A percentile compares a stretch with the other conserved stretches of the same genome.
Conservation (phyloP, 352 stramenopile species). For the Phytopythium sindhum region DNA sequence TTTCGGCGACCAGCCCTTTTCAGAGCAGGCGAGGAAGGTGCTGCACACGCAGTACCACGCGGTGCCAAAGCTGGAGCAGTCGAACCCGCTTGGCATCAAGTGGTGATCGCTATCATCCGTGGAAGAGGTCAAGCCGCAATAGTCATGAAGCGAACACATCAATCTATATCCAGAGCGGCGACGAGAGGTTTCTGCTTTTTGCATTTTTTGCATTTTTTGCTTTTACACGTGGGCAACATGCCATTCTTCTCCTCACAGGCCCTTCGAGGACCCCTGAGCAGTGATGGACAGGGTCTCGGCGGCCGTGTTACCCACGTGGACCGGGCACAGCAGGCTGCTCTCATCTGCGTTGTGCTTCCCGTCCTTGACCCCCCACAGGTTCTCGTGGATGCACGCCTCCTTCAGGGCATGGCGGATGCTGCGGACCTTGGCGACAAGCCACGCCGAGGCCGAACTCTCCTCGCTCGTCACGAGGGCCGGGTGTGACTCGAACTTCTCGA, state of each 20-base stretch:
- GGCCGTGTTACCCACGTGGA: constrained; percentile 63
- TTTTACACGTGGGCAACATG: constrained; percentile 4
- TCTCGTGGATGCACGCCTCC: constrained; percentile 83
- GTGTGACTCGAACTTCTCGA: constrained; percentile 58
- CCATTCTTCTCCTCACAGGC: constrained; percentile 14
- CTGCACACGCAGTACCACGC: constrained; percentile 84
- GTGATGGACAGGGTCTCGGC: constrained; percentile 69
- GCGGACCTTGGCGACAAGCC: constrained; percentile 62
- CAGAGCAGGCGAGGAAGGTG: constrained; percentile 45
- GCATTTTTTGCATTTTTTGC: constrained; percentile 10
- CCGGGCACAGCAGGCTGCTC: constrained; percentile 73
- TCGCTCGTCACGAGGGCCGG: constrained; percentile 30
- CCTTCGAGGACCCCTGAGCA: constrained; percentile 41
- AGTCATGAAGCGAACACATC: background rate
- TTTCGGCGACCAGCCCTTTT: constrained; percentile 71
- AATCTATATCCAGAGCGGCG: background rate
- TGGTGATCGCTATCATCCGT: constrained; percentile 42
- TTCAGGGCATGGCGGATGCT: constrained; percentile 63
- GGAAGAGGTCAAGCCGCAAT: constrained; percentile 14
- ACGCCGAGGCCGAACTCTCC: constrained; percentile 56
- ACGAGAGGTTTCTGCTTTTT: constrained; percentile 11
- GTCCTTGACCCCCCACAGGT: constrained; percentile 77
- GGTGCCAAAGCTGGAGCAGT: constrained; percentile 82
- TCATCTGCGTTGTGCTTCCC: constrained; percentile 66
- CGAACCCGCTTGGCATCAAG: constrained; percentile 85